phyloP scores from a whole-genome alignment of 2,329 filamentous ascomycete species.

The Pseudonectria foliicola region DNA sequence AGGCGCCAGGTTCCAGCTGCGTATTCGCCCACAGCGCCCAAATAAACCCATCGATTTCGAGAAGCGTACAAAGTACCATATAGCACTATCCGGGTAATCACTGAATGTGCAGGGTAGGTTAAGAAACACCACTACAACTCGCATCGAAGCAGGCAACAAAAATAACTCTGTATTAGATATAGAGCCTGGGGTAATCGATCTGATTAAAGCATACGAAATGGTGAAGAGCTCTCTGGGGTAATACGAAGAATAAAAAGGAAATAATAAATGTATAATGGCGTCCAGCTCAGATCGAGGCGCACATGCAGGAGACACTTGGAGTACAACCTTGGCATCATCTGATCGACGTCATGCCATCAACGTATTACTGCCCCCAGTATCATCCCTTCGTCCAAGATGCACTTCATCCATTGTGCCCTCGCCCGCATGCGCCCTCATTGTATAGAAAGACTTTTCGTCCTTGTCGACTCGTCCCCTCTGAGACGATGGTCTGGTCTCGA shows the following conservation, averaged over 20 bases:
- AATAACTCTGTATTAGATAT: conserved; percentile 26
- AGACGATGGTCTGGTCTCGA: conserved; percentile 12
- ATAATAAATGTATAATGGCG: conserved; percentile 24
- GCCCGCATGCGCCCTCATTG: conserved; percentile 12
- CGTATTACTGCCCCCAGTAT: conserved; percentile 2
- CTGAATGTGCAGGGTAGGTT: background rate
- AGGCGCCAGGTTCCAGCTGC: too few species aligned
- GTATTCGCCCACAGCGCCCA: too few species aligned
- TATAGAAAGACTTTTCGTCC: conserved; percentile 10
- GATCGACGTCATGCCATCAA: conserved; percentile 1
- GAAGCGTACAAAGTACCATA: too few species aligned
- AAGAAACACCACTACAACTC: conserved; percentile 5
- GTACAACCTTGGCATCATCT: conserved; percentile 1
- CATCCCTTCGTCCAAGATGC: conserved; percentile 7
- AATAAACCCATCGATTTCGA: too few species aligned
- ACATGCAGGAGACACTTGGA: conserved; percentile 5
- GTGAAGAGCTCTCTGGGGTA: conserved; percentile 28
- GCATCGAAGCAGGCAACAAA: conserved; percentile 12
- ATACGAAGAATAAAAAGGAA: conserved; percentile 32
- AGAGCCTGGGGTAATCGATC: conserved; percentile 26
- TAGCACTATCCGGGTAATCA: too few species aligned
- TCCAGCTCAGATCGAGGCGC: conserved; percentile 7
- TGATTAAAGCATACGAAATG: conserved; percentile 34
- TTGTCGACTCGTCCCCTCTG: conserved; percentile 10
- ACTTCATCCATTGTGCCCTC: conserved; percentile 13